Conservation (phyloP, 208 protist species). For the Leishmania major region DNA sequence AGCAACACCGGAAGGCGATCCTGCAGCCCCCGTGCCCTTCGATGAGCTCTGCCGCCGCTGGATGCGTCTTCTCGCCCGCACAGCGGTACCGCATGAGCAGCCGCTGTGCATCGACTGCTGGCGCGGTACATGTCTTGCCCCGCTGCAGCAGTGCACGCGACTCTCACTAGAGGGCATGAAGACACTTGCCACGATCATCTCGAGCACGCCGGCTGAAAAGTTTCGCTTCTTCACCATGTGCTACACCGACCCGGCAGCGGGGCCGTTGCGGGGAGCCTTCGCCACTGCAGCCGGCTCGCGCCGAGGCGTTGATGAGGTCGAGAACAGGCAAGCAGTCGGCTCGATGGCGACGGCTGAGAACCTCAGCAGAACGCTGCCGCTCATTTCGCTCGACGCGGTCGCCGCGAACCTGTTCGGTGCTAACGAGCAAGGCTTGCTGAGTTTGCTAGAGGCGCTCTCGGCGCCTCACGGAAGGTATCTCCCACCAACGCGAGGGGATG, state of each 20-base stretch:
- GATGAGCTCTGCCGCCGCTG: slow-evolving; percentile 25
- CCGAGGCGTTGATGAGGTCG: neutral
- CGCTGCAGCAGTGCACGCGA: slow-evolving; percentile 23
- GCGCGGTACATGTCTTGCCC: neutral
- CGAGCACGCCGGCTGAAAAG: neutral
- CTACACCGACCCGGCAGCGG: neutral
- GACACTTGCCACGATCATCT: neutral
- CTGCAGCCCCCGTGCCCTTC: neutral
- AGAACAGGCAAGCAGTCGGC: neutral
- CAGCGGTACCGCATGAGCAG: slow-evolving; percentile 13
- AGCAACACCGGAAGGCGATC: neutral
- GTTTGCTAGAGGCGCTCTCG: slow-evolving; percentile 11
- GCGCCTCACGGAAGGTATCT: neutral
- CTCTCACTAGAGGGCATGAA: slow-evolving; percentile 5
- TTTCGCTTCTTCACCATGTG: slow-evolving; percentile 4
- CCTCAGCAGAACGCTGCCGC: neutral
- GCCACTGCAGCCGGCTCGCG: neutral
- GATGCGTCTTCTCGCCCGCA: slow-evolving; percentile 27
- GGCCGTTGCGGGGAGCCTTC: neutral
- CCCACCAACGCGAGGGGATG: neutral
- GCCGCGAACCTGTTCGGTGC: slow-evolving; percentile 21
- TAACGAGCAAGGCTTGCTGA: slow-evolving; percentile 1
- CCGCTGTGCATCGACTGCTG: slow-evolving; percentile 31
- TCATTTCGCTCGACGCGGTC: slow-evolving; percentile 23
- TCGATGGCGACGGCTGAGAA: neutral